Evolutionary conservation across 495 filamentous ascomycete genomes (phyloP), one percentile per base, ranked within the genome.

Genomic region (Stereocaulon alpinum): DNA sequence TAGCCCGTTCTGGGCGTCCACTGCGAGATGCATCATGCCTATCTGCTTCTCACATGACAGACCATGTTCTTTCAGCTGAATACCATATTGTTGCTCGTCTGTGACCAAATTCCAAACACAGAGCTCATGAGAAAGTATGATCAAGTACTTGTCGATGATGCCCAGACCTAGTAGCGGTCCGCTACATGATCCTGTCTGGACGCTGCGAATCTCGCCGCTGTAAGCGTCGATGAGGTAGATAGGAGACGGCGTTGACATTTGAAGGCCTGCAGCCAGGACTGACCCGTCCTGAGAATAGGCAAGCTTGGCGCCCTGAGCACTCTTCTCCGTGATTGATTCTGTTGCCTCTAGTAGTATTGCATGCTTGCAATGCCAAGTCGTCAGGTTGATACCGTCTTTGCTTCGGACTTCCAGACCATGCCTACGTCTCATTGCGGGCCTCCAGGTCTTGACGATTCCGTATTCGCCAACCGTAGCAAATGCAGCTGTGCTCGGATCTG

Each of bases 391-490:
- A 29, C 80, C 79, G 1, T 78, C 67, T 32, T 74, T 74, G 18
- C 77, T 77, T 37, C 76, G 80, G 27, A 83, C 73, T 10, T 79
- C 75, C 20, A 85, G 67, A 4, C 85, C 86, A 58, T 86, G 79
- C 44, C 83, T 80, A 49, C 77, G 76, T 42, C 85, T 79, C 2
- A 79, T 70, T 63, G 79, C 86, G 18, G 86, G 81, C 37, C 76
- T 80, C 93, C 93, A 99, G 43, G 88, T 77, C 15, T 86, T 83
- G 29, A 95, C 78, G 12, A 80, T 68, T 11, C 81, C 80, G 70
- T 99, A 93, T 45, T 82, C 80, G 37, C 91, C 93, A 47, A 96
- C 73, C 5, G 91, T 94, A 18, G 86, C 86, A 69, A 97, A 96
- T 37, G 83, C 82, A 44, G 79, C 67, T 14, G 76, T 73, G 18